These are phyloP conservation scores for Fonsecaea pugnacius DNA, from an alignment of 2,329 filamentous ascomycete genomes.

Conservation along the genomic window DNA sequence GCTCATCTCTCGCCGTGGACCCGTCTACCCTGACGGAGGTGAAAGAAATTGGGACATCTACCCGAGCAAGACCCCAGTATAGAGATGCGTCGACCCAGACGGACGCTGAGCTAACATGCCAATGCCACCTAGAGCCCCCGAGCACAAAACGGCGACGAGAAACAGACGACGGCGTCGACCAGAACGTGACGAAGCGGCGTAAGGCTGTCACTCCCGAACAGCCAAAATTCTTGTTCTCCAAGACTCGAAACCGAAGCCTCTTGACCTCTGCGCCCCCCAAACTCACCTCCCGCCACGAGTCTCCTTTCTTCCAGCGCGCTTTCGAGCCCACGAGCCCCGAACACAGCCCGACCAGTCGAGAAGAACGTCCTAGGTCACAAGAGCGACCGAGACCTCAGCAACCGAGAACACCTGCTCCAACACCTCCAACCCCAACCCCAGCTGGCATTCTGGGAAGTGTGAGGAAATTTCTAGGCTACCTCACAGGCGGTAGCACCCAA, in stretches of 20 bases:
- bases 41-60: not conserved
- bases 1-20: not conserved
- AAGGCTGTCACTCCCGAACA: conserved; percentile 24
- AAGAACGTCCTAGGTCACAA: conserved; percentile 1
- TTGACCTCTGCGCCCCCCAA: conserved; percentile 27
- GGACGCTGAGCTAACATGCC: conserved; percentile 26
- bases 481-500: conserved; percentile 11
- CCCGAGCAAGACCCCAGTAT: not conserved
- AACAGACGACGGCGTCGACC: conserved; percentile 13
- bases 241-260: conserved; percentile 30
- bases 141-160: conserved; percentile 30
- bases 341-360: conserved; percentile 1
- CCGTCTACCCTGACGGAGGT: conserved; percentile 3
- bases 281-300: conserved; percentile 22
- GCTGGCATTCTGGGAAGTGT: conserved; percentile 31
- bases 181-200: conserved; percentile 25
- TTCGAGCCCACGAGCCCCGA: conserved; percentile 22
- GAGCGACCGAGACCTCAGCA: conserved; percentile 12
- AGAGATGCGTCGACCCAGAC: conserved; percentile 26
- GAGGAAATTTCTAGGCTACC: conserved; percentile 30
- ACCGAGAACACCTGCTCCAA: conserved; percentile 21
- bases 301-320: conserved; percentile 21
- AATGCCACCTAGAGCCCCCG: conserved; percentile 21
- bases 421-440: conserved; percentile 4
- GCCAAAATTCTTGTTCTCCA: conserved; percentile 28